Percentiles rank a stretch among this genome's conserved stretches.
Evolutionary conservation across 768 basidiomycete genomes (phyloP).

Genomic region (Candolleomyces efflorescens): DNA sequence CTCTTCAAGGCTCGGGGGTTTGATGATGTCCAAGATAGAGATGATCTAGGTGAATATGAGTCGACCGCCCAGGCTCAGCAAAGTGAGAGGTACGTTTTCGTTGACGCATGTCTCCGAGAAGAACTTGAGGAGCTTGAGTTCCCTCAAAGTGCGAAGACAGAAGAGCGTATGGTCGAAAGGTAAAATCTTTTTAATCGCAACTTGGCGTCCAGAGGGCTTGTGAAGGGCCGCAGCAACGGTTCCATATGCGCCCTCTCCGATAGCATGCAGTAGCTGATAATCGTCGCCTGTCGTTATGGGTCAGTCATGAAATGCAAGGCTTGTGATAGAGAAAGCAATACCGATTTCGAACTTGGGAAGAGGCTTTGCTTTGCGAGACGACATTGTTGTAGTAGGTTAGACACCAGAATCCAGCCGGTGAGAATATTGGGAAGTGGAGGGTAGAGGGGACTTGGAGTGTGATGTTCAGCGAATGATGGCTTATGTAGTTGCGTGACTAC

Average conservation of each 20-base stretch:
- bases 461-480: not conserved
- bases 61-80: not conserved
- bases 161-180: slow-evolving; percentile 95
- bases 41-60: slow-evolving; percentile 59
- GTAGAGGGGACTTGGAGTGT: not conserved
- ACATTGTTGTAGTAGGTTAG: slow-evolving; percentile 33
- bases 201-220: slow-evolving; percentile 73
- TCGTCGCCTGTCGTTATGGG: slow-evolving; percentile 48
- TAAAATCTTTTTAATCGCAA: slow-evolving; percentile 94
- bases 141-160: slow-evolving; percentile 83
- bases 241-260: slow-evolving; percentile 88
- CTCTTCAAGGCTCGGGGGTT: slow-evolving; percentile 64
- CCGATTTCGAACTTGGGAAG: slow-evolving; percentile 74
- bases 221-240: slow-evolving; percentile 88
- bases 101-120: slow-evolving; percentile 77
- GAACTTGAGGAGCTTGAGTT: slow-evolving; percentile 87
- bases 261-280: slow-evolving; percentile 68
- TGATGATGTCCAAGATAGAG: slow-evolving; percentile 87
- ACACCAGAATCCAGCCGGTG: slow-evolving; percentile 50
- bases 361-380: slow-evolving; percentile 59
- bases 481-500: slow-evolving; percentile 5
- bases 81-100: slow-evolving; percentile 56
- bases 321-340: slow-evolving; percentile 21
- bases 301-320: slow-evolving; percentile 7
- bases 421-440: slow-evolving; percentile 13